phyloP scores from a whole-genome alignment of 2,329 filamentous ascomycete genomes.

The Trichocomaceae sp. region DNA sequence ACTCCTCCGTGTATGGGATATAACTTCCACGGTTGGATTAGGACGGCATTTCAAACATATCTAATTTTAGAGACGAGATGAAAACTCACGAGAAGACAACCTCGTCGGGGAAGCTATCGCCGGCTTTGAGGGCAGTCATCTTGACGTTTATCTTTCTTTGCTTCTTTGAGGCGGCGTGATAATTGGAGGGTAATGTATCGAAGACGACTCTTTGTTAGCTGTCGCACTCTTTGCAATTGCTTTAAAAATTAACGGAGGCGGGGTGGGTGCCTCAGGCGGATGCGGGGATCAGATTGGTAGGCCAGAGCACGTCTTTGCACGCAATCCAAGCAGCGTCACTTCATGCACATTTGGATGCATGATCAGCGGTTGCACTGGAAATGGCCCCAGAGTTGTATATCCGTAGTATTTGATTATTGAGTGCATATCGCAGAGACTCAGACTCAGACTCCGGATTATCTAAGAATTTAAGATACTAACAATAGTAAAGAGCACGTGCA shows the following conservation, averaged over 20 bases:
- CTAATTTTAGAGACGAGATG: neutral
- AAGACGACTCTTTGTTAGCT: neutral
- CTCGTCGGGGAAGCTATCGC: constrained; percentile 74
- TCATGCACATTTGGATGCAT: too few relatives aligned
- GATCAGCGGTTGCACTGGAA: neutral
- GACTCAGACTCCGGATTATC: too few relatives aligned
- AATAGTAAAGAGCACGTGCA: neutral
- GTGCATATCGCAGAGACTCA: too few relatives aligned
- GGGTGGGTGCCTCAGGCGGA: neutral
- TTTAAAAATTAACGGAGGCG: too few relatives aligned
- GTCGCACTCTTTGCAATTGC: neutral
- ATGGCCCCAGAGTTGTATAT: neutral
- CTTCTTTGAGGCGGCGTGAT: neutral
- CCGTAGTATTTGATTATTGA: too few relatives aligned
- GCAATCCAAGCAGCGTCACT: neutral
- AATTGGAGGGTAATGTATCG: neutral
- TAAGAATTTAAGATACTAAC: too few relatives aligned
- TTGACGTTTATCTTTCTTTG: constrained; percentile 16
- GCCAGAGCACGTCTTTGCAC: neutral
- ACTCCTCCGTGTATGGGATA: constrained; percentile 69
- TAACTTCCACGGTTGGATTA: constrained; percentile 46
- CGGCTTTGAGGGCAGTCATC: constrained; percentile 67
- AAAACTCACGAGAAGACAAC: constrained; percentile 66
- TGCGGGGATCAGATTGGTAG: neutral
- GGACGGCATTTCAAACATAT: neutral